Evolutionary conservation across 495 filamentous ascomycete species (phyloP), one percentile per base, ranked within the genome.

Genomic region (Daldinia grandis): DNA sequence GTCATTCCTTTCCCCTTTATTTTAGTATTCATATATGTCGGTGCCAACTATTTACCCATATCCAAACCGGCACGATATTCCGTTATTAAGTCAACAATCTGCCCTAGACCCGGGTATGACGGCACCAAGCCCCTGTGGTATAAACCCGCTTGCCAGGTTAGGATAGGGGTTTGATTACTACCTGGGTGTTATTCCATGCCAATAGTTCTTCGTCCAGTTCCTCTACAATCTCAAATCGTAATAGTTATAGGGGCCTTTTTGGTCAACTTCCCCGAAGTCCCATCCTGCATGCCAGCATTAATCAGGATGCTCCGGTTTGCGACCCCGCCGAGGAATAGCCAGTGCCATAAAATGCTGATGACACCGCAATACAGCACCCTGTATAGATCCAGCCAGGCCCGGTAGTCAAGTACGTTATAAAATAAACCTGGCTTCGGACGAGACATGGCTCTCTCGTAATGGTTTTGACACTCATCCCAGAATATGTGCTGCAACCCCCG

Each of bases 231-330:
- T 59, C 17, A 84, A n/a, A 92, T 82, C 75, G 90, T 86, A 4
- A 89, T 85, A 24, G 75, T 75, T 17, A 77, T 44, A 49, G 75
- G 75, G 10, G 60, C 19, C 51, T 80, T 77, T 74, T 92, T 93
- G 14, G 82, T 79, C 65, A 95, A 75, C 71, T 83, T 84, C 4
- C 89, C 91, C 9, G 87, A 90, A 57, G 86, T 87, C 12, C 85
- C 83, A 77, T 90, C 87, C 82, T 91, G 91, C 72, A 92, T 85
- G 0, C 91, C 86, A 2, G 92, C 92, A 79, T 96, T 96, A 8
- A 95, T 86, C 86, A 95, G 83, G 74, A 92, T 76, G 0, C 82
- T 84, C 21, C 85, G 87, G 74, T 88, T 87, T 1, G 91, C 87
- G 28, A 86, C 88, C 1, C 82, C 80, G 5, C 84, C 83, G 0